phyloP scores from a whole-genome alignment of 768 basidiomycete genomes.

The Boletus vermiculosoides region DNA sequence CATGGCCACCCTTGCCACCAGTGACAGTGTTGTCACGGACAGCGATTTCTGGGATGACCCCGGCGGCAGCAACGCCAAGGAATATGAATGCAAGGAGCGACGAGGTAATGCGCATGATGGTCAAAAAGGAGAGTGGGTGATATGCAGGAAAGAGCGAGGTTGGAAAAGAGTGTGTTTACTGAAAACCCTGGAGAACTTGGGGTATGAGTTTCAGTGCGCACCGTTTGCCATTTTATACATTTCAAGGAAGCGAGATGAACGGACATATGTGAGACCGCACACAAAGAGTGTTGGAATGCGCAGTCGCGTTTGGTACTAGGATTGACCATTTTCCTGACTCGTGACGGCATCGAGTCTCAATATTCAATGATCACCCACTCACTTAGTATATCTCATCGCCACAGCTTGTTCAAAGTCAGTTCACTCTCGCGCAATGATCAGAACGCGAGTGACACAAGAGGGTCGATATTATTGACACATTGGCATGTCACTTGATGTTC shows the following conservation, averaged over 20 bases:
- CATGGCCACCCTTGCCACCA: not conserved
- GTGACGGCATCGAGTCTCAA: not conserved
- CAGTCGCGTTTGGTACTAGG: not conserved
- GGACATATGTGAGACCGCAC: not conserved
- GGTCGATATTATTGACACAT: no score
- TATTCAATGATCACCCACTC: not conserved
- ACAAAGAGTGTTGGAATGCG: not conserved
- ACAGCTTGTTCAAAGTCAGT: not conserved
- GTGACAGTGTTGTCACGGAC: not conserved
- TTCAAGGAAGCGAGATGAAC: not conserved
- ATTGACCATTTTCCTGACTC: not conserved
- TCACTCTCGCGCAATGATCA: not conserved
- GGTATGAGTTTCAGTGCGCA: not conserved
- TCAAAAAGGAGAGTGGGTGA: not conserved
- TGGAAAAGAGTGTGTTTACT: not conserved
- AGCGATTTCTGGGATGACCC: not conserved
- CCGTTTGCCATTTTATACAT: not conserved
- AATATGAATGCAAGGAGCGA: conserved; percentile 2
- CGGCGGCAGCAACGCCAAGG: conserved; percentile 4
- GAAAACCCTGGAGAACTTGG: not conserved
- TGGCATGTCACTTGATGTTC: not conserved
- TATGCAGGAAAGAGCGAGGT: not conserved
- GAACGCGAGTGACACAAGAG: not conserved
- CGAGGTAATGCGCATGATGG: conserved; percentile 3
- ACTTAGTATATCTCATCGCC: not conserved